These are phyloP conservation scores for Aurantiochytrium sp. DNA, from an alignment of 108 stramenopile genomes.

Conservation along the genomic window DNA sequence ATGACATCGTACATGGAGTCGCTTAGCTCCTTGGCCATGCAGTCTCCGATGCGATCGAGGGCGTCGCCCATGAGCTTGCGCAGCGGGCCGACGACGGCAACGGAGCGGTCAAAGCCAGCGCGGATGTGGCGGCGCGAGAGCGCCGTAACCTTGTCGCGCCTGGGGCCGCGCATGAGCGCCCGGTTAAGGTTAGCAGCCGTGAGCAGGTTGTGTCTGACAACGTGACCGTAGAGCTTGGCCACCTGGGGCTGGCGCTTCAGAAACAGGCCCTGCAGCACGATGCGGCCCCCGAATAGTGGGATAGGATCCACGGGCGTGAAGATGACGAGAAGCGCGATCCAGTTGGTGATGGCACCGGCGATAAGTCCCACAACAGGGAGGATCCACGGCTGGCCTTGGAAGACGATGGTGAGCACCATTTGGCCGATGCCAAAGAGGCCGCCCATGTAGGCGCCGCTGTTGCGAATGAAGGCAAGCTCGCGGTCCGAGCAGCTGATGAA, in stretches of 20 bases:
- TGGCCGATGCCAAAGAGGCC: slow-evolving; percentile 83
- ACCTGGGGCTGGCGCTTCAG: slow-evolving; percentile 78
- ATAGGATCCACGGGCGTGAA: slow-evolving; percentile 80
- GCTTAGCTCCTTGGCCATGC: not conserved
- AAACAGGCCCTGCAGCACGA: slow-evolving; percentile 75
- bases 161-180: not conserved
- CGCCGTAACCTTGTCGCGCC: not conserved
- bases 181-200: not conserved
- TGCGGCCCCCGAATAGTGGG: not conserved
- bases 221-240: slow-evolving; percentile 32
- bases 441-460: slow-evolving; percentile 83
- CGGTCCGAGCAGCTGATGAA: slow-evolving; percentile 86
- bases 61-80: not conserved
- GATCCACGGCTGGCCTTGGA: slow-evolving; percentile 61
- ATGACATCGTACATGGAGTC: not conserved
- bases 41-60: not conserved
- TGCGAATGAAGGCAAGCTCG: slow-evolving; percentile 81
- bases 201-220: not conserved
- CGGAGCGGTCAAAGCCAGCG: not conserved
- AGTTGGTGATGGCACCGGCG: slow-evolving; percentile 72
- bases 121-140: not conserved
- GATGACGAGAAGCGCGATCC: slow-evolving; percentile 82
- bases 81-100: not conserved
- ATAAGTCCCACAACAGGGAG: slow-evolving; percentile 74
- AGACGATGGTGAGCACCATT: slow-evolving; percentile 76